These are phyloP conservation scores for Candida freyschussii DNA, from an alignment of 1,139 yeast species.

Conservation along the genomic window DNA sequence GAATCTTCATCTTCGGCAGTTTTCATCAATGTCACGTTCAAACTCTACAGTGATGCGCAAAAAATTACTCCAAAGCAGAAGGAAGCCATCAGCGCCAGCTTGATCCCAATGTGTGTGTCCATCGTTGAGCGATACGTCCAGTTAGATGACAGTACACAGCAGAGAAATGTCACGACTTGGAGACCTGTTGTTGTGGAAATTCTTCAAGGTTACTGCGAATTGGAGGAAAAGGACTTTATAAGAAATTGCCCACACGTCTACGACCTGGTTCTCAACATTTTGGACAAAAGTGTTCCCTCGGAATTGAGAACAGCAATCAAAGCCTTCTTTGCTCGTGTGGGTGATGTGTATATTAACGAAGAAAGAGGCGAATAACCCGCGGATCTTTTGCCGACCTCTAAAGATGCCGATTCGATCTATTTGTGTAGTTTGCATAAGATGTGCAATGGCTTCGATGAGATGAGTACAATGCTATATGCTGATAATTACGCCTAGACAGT, in stretches of 20 bases:
- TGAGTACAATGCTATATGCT: too few relatives aligned
- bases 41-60: constrained; percentile 63
- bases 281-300: constrained; percentile 63
- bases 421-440: too few relatives aligned
- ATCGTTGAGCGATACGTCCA: constrained; percentile 66
- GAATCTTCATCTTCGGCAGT: constrained; percentile 91
- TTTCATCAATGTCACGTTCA: constrained; percentile 73
- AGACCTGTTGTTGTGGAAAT: constrained; percentile 89
- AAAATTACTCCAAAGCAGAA: constrained; percentile 33
- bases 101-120: constrained; percentile 68
- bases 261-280: constrained; percentile 56
- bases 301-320: constrained; percentile 69
- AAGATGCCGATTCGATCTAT: too few relatives aligned
- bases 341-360: constrained; percentile 45
- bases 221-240: constrained; percentile 71
- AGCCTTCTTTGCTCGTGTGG: constrained; percentile 63
- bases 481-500: constrained; percentile 11
- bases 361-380: constrained; percentile 9
- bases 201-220: constrained; percentile 71
- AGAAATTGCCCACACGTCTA: constrained; percentile 63
- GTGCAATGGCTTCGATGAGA: too few relatives aligned
- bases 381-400: too few relatives aligned
- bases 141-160: constrained; percentile 72
- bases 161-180: constrained; percentile 80
- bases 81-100: constrained; percentile 30